Conservation (phyloP, 176 grass and related monocot genomes). For the Aegilops speltoides region DNA sequence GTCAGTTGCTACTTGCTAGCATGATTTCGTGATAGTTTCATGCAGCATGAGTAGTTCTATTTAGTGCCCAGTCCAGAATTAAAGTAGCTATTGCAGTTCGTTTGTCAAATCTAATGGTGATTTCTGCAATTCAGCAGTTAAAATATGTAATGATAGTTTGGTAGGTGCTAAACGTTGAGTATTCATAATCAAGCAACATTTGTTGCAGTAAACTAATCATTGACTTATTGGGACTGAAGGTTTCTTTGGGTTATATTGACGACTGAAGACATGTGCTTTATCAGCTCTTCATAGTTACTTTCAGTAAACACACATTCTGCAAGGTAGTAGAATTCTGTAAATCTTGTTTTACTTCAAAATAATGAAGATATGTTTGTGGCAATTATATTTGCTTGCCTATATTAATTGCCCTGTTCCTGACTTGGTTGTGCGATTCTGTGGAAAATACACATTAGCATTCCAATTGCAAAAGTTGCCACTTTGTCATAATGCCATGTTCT, state of each 20-base stretch:
- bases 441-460: neutral
- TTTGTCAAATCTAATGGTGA: neutral
- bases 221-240: neutral
- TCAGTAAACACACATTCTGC: neutral
- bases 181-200: neutral
- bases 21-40: neutral
- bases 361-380: neutral
- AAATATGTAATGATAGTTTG: neutral
- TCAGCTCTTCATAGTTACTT: neutral
- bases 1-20: conserved; percentile 17
- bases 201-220: neutral
- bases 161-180: neutral
- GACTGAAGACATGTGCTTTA: neutral
- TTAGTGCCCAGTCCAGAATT: neutral
- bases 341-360: neutral
- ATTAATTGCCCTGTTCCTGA: neutral
- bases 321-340: neutral
- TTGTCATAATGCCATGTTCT: neutral
- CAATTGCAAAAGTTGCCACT: neutral
- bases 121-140: conserved; percentile 15
- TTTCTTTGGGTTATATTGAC: neutral
- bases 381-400: neutral
- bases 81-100: neutral
- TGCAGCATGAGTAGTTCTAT: neutral
- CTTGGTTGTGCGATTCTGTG: neutral